Conservation (phyloP, 345 rosid genomes). For the Acer yangbiense region DNA sequence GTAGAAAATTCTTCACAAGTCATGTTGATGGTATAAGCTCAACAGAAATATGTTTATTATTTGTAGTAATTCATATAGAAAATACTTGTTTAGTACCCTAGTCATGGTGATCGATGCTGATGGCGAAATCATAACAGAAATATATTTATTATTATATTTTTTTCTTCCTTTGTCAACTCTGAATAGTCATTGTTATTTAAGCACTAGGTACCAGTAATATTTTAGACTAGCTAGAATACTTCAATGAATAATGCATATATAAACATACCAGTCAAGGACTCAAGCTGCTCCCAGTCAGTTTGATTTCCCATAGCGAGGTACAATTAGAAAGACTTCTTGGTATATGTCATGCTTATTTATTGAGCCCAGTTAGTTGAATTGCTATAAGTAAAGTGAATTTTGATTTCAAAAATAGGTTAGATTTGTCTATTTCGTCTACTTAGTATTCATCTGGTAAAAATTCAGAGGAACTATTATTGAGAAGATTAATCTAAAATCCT, state of each 20-base stretch:
- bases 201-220: neutral
- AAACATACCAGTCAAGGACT: neutral
- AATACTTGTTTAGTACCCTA: neutral
- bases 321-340: conserved; percentile 11
- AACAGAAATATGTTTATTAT: no score
- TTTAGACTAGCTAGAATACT: neutral
- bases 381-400: neutral
- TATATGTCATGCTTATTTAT: conserved; percentile 11
- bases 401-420: no score
- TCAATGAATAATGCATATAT: neutral
- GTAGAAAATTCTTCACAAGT: neutral
- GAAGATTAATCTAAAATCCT: neutral
- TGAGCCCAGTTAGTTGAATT: neutral
- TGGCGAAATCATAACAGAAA: no score
- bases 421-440: no score
- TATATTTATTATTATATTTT: neutral
- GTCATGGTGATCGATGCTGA: neutral
- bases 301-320: neutral
- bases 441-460: neutral
- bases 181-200: neutral
- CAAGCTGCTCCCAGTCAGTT: neutral
- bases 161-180: neutral
- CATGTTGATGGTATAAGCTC: no score
- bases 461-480: neutral
- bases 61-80: neutral